Evolutionary conservation across 768 basidiomycete genomes (phyloP).

Genomic region (Fibroporia radiculosa): DNA sequence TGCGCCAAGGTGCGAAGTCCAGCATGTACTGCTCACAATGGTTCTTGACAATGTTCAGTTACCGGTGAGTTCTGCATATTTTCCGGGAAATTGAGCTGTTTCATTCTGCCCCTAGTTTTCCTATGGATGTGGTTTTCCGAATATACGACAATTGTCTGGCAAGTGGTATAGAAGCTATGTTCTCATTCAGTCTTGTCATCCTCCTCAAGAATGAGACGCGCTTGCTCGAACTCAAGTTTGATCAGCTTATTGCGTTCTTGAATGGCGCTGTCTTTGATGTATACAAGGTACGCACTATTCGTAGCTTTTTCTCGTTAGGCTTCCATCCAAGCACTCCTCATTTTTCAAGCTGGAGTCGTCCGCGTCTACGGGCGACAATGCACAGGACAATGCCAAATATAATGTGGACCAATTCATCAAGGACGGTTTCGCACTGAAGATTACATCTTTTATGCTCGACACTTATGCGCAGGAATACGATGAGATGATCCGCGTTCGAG

Average conservation of each 20-base stretch:
- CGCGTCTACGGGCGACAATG: conserved; percentile 1
- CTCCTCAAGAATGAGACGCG: conserved; percentile 82
- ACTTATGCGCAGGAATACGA: conserved; percentile 84
- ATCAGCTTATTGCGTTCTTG: conserved; percentile 79
- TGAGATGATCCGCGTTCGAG: conserved; percentile 66
- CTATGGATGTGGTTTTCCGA: conserved; percentile 87
- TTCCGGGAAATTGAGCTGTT: background rate
- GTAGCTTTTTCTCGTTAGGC: background rate
- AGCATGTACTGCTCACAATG: conserved; percentile 99
- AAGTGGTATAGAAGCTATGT: conserved; percentile 94
- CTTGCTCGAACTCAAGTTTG: conserved; percentile 79
- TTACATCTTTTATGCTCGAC: conserved; percentile 96
- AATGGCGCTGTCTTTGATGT: conserved; percentile 76
- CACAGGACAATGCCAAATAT: conserved; percentile 32
- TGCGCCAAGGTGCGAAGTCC: conserved; percentile 91
- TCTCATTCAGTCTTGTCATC: conserved; percentile 86
- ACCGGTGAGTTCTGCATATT: conserved; percentile 47
- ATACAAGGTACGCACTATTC: conserved; percentile 46
- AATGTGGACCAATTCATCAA: conserved; percentile 77
- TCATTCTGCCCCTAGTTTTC: conserved; percentile 52
- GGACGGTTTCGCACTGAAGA: conserved; percentile 77
- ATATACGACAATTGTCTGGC: conserved; percentile 97
- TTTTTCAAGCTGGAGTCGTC: background rate
- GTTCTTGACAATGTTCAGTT: conserved; percentile 97
- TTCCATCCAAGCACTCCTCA: background rate